Evolutionary conservation across 2,329 filamentous ascomycete genomes (phyloP), one percentile per base, ranked within the genome.

Genomic region (Paracoccidioides lutzii): DNA sequence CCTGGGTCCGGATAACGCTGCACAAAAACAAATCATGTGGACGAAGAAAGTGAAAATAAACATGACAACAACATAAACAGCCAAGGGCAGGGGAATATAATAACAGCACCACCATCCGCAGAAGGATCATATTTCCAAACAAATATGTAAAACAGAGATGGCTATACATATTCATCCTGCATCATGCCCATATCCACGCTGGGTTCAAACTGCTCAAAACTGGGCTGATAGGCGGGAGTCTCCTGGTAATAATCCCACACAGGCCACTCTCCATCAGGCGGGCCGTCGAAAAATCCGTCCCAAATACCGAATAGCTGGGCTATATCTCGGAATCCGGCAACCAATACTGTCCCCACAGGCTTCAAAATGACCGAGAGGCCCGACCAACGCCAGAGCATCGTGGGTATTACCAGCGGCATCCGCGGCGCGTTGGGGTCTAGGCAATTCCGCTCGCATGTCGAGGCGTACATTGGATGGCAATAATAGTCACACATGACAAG

Each of bases 381-480:
- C 14, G 70, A 69, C 73, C 73, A 75, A 30, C 73, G 72, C 66
- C 67, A 78, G 3, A 81, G 56, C 63, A 82, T 71, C 3, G 78
- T 81, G 3, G 78, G 77, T 4, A 81, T 71, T 4, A 81, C 78
- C 58, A 75, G 79, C 0, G 80, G 80, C 52, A 75, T 79, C 28
- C 69, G 63, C 0, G 81, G 80, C 8, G 78, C 78, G 58, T 80
- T 69, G 22, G 73, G 73, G 45, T 74, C 69, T 38, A 80, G 68
- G 54, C 76, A 78, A 57, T 75, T 78, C 28, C 75, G 76, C 40
- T 71, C 66, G 60, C 79, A 80, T 6, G 63, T 70, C 10, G 67
- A 61, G 4, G 78, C 75, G 57, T 78, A 75, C 6, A 68, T 59
- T 3, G 75, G 76, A 50, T 79, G 76, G 62, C 76, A 79, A 65